Conservation (phyloP, 805 yeast genomes). For the Metschnikowia lachancei region DNA sequence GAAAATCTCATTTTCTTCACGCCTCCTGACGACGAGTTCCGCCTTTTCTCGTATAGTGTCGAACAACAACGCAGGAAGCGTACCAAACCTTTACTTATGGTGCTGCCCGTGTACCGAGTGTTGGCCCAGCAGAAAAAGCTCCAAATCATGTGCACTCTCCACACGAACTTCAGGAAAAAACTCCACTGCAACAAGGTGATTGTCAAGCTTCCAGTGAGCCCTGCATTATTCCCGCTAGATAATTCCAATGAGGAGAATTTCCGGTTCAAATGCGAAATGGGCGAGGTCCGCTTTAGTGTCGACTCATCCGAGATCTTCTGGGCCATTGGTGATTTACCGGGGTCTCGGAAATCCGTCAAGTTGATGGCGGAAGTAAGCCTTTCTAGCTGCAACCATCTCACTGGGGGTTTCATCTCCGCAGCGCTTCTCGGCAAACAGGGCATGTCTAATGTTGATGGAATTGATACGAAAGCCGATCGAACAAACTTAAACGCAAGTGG, state of each 20-base stretch:
- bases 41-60: slow-evolving; percentile 39
- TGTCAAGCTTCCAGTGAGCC: slow-evolving; percentile 36
- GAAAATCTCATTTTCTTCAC: slow-evolving; percentile 70
- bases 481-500: not conserved
- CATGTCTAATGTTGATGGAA: not conserved
- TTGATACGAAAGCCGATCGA: not conserved
- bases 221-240: slow-evolving; percentile 30
- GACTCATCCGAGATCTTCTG: slow-evolving; percentile 70
- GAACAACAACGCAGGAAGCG: slow-evolving; percentile 39
- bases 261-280: slow-evolving; percentile 57
- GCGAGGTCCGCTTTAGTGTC: slow-evolving; percentile 68
- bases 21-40: slow-evolving; percentile 70
- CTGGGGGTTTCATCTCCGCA: slow-evolving; percentile 1
- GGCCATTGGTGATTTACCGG: slow-evolving; percentile 66
- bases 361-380: slow-evolving; percentile 54
- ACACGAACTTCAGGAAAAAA: slow-evolving; percentile 35
- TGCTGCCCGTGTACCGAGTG: slow-evolving; percentile 37
- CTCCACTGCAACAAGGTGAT: slow-evolving; percentile 31
- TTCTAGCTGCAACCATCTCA: slow-evolving; percentile 2
- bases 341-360: slow-evolving; percentile 46
- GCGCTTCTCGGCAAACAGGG: not conserved
- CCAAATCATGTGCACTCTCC: slow-evolving; percentile 35
- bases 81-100: slow-evolving; percentile 45
- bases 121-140: slow-evolving; percentile 22
- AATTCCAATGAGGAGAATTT: slow-evolving; percentile 14